These are phyloP conservation scores for Fomitopsis betulina DNA, from an alignment of 1,284 basidiomycete species.

Conservation along the genomic window DNA sequence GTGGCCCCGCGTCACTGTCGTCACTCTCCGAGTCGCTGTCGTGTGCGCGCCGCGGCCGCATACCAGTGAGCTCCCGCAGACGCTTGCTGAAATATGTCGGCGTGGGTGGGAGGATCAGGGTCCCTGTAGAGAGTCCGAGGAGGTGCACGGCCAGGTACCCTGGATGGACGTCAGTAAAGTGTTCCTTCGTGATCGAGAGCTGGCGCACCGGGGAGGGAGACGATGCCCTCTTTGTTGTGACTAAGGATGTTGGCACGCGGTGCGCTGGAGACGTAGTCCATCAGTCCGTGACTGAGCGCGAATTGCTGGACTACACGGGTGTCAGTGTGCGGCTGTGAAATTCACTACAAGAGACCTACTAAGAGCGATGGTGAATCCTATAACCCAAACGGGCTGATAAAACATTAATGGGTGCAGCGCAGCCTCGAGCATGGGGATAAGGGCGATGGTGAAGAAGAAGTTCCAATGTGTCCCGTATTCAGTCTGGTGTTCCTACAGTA, in stretches of 20 bases:
- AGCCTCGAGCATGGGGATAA: constrained; percentile 76
- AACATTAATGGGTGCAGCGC: constrained; percentile 62
- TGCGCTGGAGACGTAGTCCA: constrained; percentile 61
- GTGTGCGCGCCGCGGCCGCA: constrained; percentile 6
- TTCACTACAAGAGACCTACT: constrained; percentile 38
- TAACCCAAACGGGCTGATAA: constrained; percentile 51
- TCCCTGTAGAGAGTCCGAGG: constrained; percentile 80
- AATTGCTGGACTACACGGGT: constrained; percentile 63
- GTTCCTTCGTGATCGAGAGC: background rate
- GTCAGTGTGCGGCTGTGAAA: background rate
- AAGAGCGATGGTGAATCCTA: constrained; percentile 63
- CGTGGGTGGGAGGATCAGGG: constrained; percentile 74
- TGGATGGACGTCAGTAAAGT: constrained; percentile 20
- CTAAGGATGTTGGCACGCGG: constrained; percentile 61
- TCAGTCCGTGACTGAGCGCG: constrained; percentile 49
- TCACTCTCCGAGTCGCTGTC: constrained; percentile 20
- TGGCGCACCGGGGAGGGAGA: constrained; percentile 66
- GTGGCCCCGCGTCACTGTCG: constrained; percentile 6
- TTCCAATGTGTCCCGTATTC: constrained; percentile 99
- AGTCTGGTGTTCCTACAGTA: constrained; percentile 86
- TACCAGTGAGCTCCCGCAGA: constrained; percentile 14
- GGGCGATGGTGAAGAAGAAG: constrained; percentile 92
- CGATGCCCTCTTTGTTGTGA: constrained; percentile 91
- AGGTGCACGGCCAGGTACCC: constrained; percentile 92
- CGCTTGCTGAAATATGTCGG: constrained; percentile 63